Evolutionary conservation across 139 green algal species (phyloP).

Genomic region (Chlorella sp.): DNA sequence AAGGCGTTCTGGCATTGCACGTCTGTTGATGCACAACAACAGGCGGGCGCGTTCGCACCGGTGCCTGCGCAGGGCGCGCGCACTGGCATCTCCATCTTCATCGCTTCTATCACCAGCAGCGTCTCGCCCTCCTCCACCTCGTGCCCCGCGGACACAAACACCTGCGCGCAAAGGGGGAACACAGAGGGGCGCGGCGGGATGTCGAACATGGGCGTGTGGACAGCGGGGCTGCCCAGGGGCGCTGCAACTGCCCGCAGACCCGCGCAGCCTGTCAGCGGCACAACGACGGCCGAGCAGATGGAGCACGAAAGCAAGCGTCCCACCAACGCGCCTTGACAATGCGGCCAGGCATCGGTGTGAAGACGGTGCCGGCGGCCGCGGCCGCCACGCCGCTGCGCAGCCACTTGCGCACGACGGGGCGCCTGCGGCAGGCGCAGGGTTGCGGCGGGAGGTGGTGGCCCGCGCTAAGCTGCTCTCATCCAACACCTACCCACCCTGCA

Average conservation of each 20-base stretch:
- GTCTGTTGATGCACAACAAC: neutral
- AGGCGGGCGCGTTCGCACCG: conserved; percentile 2
- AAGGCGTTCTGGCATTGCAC: neutral
- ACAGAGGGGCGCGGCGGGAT: neutral
- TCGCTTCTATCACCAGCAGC: conserved; percentile 76
- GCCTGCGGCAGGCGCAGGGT: conserved; percentile 34
- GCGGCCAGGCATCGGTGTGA: conserved; percentile 73
- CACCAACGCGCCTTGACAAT: conserved; percentile 56
- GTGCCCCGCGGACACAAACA: conserved; percentile 20
- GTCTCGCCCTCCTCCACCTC: conserved; percentile 40
- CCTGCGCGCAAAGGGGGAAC: conserved; percentile 4
- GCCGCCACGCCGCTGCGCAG: conserved; percentile 28
- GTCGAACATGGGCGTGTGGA: too few relatives aligned
- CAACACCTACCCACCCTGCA: too few relatives aligned
- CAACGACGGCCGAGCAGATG: neutral
- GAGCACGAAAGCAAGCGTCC: neutral
- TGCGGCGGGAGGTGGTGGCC: too few relatives aligned
- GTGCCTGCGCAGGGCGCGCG: conserved; percentile 33
- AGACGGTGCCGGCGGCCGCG: conserved; percentile 37
- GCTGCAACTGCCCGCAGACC: too few relatives aligned
- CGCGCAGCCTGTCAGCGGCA: too few relatives aligned
- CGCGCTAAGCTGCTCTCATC: too few relatives aligned
- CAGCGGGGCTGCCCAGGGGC: too few relatives aligned
- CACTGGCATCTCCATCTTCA: conserved; percentile 81
- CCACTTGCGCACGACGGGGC: conserved; percentile 44